Conservation (phyloP, 768 basidiomycete genomes). For the Hemileccinum rubropunctum region DNA sequence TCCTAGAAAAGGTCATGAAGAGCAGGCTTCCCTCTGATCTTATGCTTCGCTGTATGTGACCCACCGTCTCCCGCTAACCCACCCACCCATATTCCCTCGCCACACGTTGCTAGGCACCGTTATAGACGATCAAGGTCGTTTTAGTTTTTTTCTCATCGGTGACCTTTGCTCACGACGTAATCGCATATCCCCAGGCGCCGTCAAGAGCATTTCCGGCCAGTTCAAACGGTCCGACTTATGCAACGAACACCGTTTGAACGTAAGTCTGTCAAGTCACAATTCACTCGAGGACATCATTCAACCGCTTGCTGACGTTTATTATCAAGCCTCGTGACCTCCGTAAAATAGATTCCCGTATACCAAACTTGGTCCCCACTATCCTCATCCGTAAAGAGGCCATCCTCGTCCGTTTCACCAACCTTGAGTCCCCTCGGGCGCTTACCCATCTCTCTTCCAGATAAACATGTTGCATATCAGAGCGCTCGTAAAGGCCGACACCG, state of each 20-base stretch:
- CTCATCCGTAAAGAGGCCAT: conserved; percentile 85
- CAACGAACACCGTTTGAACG: conserved; percentile 84
- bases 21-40: conserved; percentile 86
- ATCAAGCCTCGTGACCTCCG: conserved; percentile 88
- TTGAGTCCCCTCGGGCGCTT: conserved; percentile 2
- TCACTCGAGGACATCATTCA: conserved; percentile 15
- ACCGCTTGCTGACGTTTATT: conserved; percentile 23
- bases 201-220: conserved; percentile 83
- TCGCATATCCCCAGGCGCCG: conserved; percentile 55
- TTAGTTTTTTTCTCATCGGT: conserved; percentile 18
- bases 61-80: conserved; percentile 6
- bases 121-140: conserved; percentile 75
- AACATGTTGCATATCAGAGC: conserved; percentile 95
- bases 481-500: conserved; percentile 88
- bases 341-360: conserved; percentile 92
- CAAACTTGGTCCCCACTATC: conserved; percentile 93
- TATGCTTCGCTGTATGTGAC: conserved; percentile 80
- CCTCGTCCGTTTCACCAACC: conserved; percentile 51
- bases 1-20: conserved; percentile 84
- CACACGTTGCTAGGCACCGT: conserved; percentile 64
- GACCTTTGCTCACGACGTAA: conserved; percentile 24
- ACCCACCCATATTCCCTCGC: conserved; percentile 11
- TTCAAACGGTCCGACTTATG: conserved; percentile 92
- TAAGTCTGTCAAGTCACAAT: conserved; percentile 41
- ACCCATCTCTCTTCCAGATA: conserved; percentile 45